Conservation (phyloP, 805 yeast species). For the Debaryomyces tyrocola region DNA sequence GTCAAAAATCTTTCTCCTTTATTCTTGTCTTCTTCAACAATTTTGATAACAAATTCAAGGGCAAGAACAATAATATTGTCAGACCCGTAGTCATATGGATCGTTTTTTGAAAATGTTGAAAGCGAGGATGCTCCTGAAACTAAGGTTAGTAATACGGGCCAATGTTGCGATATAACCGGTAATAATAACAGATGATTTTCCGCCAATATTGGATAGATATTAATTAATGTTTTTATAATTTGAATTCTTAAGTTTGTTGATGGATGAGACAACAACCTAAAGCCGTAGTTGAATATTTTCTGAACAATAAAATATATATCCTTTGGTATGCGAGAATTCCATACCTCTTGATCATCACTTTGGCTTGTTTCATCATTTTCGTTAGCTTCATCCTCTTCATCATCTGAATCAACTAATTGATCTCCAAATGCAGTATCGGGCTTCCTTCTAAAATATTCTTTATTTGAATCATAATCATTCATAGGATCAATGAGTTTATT, state of each 20-base stretch:
- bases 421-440: slow-evolving; percentile 38
- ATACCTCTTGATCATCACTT: slow-evolving; percentile 26
- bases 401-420: slow-evolving; percentile 22
- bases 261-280: slow-evolving; percentile 65
- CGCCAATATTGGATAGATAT: slow-evolving; percentile 31
- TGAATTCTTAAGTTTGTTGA: slow-evolving; percentile 57
- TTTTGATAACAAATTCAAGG: slow-evolving; percentile 24
- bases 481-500: slow-evolving; percentile 25
- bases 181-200: slow-evolving; percentile 29
- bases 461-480: slow-evolving; percentile 31
- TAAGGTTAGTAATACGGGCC: slow-evolving; percentile 29
- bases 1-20: slow-evolving; percentile 49
- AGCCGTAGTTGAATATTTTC: slow-evolving; percentile 67
- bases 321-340: slow-evolving; percentile 71
- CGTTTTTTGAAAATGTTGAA: slow-evolving; percentile 5
- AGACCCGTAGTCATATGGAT: slow-evolving; percentile 6
- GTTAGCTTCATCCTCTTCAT: slow-evolving; percentile 27
- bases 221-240: slow-evolving; percentile 48
- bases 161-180: slow-evolving; percentile 33
- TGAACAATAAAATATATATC: slow-evolving; percentile 58
- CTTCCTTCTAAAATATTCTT: slow-evolving; percentile 37
- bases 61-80: slow-evolving; percentile 25
- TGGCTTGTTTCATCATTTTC: slow-evolving; percentile 15
- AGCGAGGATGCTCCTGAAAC: slow-evolving; percentile 11
- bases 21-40: slow-evolving; percentile 29